Evolutionary conservation across 1,284 basidiomycete genomes (phyloP), one percentile per base, ranked within the genome.

Genomic region (Cerioporus squamosus): DNA sequence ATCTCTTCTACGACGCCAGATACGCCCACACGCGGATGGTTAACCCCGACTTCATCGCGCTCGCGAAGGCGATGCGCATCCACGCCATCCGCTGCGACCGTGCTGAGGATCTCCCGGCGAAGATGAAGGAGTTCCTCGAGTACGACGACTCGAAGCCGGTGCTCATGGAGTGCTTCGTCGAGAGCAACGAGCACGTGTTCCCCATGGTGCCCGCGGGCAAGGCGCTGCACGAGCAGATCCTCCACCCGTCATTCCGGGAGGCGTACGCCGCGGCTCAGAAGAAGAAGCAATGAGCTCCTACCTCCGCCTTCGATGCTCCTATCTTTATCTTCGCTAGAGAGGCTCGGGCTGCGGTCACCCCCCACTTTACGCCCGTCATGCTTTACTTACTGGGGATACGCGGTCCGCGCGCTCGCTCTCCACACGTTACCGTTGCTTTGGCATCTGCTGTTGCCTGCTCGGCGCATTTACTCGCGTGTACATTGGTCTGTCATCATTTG

Each of bases 41-140:
- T 55, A 98, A 98, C 79, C 96, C 97, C 15, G 90, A 98, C 78
- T 98, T 98, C 75, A 84, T 95, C 69, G 83, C 86, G 67, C 86
- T 99, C 44, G 94, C 95, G 18, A 79, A 90, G 69, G 80, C 94
- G 4, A 98, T 98, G 95, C 87, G 90, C 57, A 90, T 95, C 51
- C 94, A 98, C 71, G 94, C 92, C 6, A 87, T 98, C 68, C 83
- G 92, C 60, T 94, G 91, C 73, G 77, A 81, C 47, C 85, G 72
- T 38, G 72, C 83, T 7, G 87, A 82, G 43, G 96, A 99, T 56
- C 82, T 99, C 14, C 93, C 94, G 0, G 86, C 82, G 40, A 97
- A 93, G 83, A 98, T 99, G 95, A 95, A 95, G 81, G 96, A 98
- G 82, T 97, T 99, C 77, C 82, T 99, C 68, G 95, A 97, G 78